These are phyloP conservation scores for Plenodomus biglobosus DNA, from an alignment of 2,329 filamentous ascomycete genomes.

Conservation along the genomic window DNA sequence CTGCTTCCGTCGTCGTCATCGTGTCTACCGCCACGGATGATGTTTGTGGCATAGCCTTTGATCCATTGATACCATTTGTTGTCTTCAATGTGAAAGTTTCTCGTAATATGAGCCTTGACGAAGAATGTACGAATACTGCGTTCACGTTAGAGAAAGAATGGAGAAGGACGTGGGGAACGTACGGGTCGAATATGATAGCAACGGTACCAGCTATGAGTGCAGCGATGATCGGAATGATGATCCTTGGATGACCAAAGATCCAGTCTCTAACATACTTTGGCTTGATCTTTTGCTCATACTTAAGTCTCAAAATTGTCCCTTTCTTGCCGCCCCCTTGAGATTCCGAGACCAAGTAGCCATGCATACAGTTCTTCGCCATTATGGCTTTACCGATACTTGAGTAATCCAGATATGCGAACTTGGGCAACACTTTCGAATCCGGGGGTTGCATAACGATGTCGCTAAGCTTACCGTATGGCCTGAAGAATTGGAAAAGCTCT, in stretches of 20 bases:
- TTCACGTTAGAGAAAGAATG: conserved; percentile 5
- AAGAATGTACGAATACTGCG: conserved; percentile 79
- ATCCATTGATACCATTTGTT: conserved; percentile 79
- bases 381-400: conserved; percentile 71
- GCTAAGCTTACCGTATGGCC: conserved; percentile 84
- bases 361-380: conserved; percentile 89
- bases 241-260: conserved; percentile 80
- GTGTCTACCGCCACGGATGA: conserved; percentile 61
- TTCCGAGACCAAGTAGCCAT: conserved; percentile 74
- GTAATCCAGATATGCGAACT: conserved; percentile 80
- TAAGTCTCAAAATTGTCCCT: conserved; percentile 76
- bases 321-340: conserved; percentile 69
- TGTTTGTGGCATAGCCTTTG: conserved; percentile 68
- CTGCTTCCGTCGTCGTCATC: conserved; percentile 66
- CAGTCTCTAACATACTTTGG: conserved; percentile 82
- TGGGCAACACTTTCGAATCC: conserved; percentile 82
- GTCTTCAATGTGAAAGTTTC: conserved; percentile 71
- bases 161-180: conserved; percentile 13
- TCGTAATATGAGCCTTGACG: conserved; percentile 82
- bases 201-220: conserved; percentile 84
- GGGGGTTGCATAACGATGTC: conserved; percentile 81
- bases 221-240: conserved; percentile 80
- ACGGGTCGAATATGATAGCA: conserved; percentile 78
- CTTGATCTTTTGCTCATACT: conserved; percentile 79
- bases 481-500: conserved; percentile 80